A percentile compares a stretch with the other conserved stretches of the same genome.
Evolutionary conservation across 345 rosid species (phyloP).

Genomic region (Cardamine resedifolia): DNA sequence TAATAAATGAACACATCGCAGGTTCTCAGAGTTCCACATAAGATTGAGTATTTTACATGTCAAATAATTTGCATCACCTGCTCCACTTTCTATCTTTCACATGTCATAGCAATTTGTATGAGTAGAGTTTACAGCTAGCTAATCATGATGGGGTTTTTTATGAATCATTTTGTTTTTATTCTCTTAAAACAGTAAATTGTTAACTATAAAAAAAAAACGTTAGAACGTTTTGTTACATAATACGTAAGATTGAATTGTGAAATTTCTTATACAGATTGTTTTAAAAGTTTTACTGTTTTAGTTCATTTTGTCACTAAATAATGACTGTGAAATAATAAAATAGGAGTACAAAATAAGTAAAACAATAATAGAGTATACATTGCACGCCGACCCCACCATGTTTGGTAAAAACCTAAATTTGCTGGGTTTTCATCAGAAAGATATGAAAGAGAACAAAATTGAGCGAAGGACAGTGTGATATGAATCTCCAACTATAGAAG

Average conservation of each 20-base stretch:
- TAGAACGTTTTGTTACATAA: background rate
- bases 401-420: constrained; percentile 4
- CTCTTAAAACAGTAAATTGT: background rate
- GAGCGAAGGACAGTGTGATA: background rate
- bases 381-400: constrained; percentile 31
- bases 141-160: constrained; percentile 1
- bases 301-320: background rate
- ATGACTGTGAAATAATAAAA: background rate
- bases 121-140: constrained; percentile 23
- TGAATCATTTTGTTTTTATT: constrained; percentile 2
- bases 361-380: constrained; percentile 10
- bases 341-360: background rate
- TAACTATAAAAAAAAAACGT: background rate
- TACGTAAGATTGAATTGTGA: background rate
- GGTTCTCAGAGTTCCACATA: no score
- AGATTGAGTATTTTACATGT: constrained; percentile 1
- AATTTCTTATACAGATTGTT: no score
- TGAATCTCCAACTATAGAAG: background rate
- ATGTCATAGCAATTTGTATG: constrained; percentile 4
- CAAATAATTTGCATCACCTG: constrained; percentile 21
- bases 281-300: background rate
- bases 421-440: background rate
- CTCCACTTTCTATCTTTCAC: constrained; percentile 23
- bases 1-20: no score
- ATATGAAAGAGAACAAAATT: background rate